These are phyloP conservation scores for Xylaria sp. DNA, from an alignment of 2,329 filamentous ascomycete species.

Conservation along the genomic window DNA sequence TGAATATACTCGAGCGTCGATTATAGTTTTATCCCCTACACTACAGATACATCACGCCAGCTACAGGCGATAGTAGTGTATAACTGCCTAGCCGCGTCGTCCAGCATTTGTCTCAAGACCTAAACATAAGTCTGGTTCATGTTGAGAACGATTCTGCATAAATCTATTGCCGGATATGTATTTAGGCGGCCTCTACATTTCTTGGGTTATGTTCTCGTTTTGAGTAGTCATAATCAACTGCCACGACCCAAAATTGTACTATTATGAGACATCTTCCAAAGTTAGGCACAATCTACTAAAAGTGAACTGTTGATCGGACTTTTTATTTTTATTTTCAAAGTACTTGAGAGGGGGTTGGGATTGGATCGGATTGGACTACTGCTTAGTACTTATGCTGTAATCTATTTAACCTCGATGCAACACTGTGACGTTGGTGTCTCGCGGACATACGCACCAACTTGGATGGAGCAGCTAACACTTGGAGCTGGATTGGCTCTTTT, in stretches of 20 bases:
- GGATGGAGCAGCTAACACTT: not conserved
- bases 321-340: not conserved
- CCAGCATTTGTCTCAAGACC: not conserved
- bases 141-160: too few species aligned
- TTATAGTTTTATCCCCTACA: not conserved
- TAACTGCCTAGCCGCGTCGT: not conserved
- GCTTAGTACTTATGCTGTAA: not conserved
- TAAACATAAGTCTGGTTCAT: not conserved
- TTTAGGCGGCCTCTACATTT: too few species aligned
- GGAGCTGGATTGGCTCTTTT: not conserved
- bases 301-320: too few species aligned
- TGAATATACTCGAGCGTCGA: not conserved
- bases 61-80: slow-evolving; percentile 2
- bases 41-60: not conserved
- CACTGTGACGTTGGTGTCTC: slow-evolving; percentile 15
- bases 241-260: too few species aligned
- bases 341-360: not conserved
- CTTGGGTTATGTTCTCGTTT: too few species aligned
- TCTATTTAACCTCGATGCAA: not conserved
- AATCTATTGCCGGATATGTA: too few species aligned
- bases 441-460: not conserved
- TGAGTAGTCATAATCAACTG: too few species aligned
- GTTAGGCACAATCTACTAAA: too few species aligned
- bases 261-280: too few species aligned
- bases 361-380: not conserved